Evolutionary conservation across 2,329 filamentous ascomycete genomes (phyloP), one percentile per base, ranked within the genome.

Genomic region (Fusarium sp.): DNA sequence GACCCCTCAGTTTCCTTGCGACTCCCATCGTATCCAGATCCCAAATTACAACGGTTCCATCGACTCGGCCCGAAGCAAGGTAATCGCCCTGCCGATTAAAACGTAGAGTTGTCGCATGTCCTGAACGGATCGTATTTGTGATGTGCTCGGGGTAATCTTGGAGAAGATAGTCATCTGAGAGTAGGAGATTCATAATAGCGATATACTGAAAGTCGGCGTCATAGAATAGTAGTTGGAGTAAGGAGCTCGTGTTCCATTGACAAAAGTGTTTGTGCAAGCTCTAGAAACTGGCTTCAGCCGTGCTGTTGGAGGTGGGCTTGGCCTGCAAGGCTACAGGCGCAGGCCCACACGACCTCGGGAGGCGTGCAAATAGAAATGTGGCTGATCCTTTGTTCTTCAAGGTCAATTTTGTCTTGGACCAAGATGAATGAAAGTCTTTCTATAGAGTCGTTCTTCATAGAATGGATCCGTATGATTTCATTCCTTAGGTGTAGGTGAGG

Each of bases 21-120:
- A 98, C 94, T 41, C 96, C 95, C 87, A 97, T 97, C 15, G 97
- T 99, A 83, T 99, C 97, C 55, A 98, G 90, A 80, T 99, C 96
- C 88, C 97, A 99, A 51, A 99, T 93, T 61, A 97, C 94, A 44
- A 99, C 93, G 10, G 94, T 96, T 74, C 96, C 96, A 83, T 99
- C 96, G 70, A 94, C 93, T 79, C 96, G 92, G 72, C 96, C 96
- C 35, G 95, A 97, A 48, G 96, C 96, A 72, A 99, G 91, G 77
- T 96, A 95, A 83, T 99, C 95, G 82, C 96, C 96, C 79, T 92
- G 93, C 79, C 94, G 93, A 79, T 95, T 98, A 87, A 99, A 99
- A 73, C 95, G 94, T 70, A 91, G 83, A 78, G 88, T 90, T 74
- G 88, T 90, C 65, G 89, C 88, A 82, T 92, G 89, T 31, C 89